These are phyloP conservation scores for Aristolochia californica DNA, from an alignment of 164 flowering plant species.

Conservation along the genomic window DNA sequence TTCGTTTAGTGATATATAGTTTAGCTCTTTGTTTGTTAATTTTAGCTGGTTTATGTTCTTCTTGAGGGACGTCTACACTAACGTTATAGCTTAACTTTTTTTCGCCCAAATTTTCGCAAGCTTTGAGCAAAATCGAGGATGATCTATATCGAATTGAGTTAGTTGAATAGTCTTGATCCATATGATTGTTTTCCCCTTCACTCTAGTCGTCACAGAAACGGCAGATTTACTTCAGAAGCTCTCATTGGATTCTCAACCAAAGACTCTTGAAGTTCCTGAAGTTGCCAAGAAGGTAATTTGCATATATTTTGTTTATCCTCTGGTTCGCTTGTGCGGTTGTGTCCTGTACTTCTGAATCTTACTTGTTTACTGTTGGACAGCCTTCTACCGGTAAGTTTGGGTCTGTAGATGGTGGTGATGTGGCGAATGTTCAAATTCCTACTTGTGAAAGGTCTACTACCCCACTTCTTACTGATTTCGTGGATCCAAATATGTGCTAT, in stretches of 20 bases:
- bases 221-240: conserved; percentile 60
- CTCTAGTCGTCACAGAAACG: conserved; percentile 32
- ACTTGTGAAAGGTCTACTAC: conserved; percentile 33
- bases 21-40: neutral
- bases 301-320: neutral
- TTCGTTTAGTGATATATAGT: no score
- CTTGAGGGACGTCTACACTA: no score
- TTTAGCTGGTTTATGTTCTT: neutral
- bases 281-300: conserved; percentile 47
- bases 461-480: conserved; percentile 21
- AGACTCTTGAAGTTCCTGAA: conserved; percentile 39
- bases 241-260: conserved; percentile 45
- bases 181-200: conserved; percentile 27
- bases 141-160: neutral
- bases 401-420: conserved; percentile 26
- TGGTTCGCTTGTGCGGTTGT: neutral
- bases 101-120: neutral
- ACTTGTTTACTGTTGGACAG: conserved; percentile 8
- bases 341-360: no score
- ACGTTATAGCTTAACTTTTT: neutral
- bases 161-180: no score
- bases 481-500: conserved; percentile 30
- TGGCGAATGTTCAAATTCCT: conserved; percentile 34
- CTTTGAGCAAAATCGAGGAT: neutral
- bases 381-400: conserved; percentile 30